Conservation (phyloP, 495 filamentous ascomycete genomes). For the Lepraria neglecta region DNA sequence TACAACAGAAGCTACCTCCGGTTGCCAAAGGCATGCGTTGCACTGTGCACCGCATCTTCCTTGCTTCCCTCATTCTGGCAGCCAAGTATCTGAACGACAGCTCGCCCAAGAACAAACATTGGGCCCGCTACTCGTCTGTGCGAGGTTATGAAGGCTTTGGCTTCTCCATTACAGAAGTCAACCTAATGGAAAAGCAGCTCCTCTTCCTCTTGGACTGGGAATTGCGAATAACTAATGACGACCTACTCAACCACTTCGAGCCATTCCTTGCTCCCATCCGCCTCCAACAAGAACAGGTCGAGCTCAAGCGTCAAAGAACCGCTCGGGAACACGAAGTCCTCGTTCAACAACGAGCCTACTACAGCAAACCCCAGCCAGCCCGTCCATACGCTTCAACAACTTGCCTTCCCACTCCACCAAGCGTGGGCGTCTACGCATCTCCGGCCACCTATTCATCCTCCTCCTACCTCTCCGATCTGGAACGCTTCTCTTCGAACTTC, state of each 20-base stretch:
- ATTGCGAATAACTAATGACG: slow-evolving; percentile 70
- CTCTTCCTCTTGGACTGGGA: slow-evolving; percentile 93
- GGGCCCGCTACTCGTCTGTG: slow-evolving; percentile 82
- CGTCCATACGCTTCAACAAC: slow-evolving; percentile 20
- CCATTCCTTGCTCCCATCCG: slow-evolving; percentile 84
- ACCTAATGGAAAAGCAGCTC: slow-evolving; percentile 97
- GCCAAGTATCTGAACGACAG: slow-evolving; percentile 83
- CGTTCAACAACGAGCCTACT: slow-evolving; percentile 37
- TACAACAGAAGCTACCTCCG: slow-evolving; percentile 76
- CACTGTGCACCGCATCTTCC: slow-evolving; percentile 86
- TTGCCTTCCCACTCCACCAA: slow-evolving; percentile 19
- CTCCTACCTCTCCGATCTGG: slow-evolving; percentile 32
- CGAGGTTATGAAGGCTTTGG: slow-evolving; percentile 74
- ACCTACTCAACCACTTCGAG: slow-evolving; percentile 82
- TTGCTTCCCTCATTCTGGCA: slow-evolving; percentile 70
- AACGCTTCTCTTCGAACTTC: slow-evolving; percentile 31
- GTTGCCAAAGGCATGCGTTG: slow-evolving; percentile 96
- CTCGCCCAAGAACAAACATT: slow-evolving; percentile 99
- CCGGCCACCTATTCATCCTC: slow-evolving; percentile 31
- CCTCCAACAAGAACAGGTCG: slow-evolving; percentile 34
- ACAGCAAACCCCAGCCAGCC: slow-evolving; percentile 32
- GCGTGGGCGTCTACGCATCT: slow-evolving; percentile 24
- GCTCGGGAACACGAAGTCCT: slow-evolving; percentile 32
- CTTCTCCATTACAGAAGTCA: slow-evolving; percentile 90
- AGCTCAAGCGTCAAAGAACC: slow-evolving; percentile 22